Conservation (phyloP, 306 rosid genomes). For the Hippophae tibetana region DNA sequence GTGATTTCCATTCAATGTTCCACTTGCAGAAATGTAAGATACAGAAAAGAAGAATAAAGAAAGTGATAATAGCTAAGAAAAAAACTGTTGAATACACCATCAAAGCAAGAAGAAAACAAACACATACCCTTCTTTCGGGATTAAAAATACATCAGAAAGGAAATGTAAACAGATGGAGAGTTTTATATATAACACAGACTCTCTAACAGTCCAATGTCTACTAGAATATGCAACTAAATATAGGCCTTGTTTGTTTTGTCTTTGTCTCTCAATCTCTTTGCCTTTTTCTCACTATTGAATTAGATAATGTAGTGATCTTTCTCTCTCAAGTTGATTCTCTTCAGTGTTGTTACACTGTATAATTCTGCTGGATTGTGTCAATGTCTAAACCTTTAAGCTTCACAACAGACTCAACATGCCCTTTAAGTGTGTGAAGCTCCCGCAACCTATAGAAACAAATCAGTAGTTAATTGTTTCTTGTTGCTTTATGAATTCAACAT, state of each 20-base stretch:
- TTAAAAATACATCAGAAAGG: constrained; percentile 26
- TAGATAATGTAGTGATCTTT: constrained; percentile 10
- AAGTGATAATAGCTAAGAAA: constrained; percentile 12
- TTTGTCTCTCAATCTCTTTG: constrained; percentile 8
- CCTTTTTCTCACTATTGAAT: constrained; percentile 14
- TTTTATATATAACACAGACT: constrained; percentile 30
- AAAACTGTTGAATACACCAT: constrained; percentile 15
- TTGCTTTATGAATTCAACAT: neutral
- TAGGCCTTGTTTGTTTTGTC: constrained; percentile 20
- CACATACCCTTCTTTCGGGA: constrained; percentile 20
- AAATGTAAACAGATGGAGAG: constrained; percentile 21
- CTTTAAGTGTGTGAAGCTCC: constrained; percentile 88
- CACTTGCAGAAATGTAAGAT: constrained; percentile 12
- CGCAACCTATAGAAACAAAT: constrained; percentile 56
- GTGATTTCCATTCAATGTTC: neutral
- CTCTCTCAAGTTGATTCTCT: constrained; percentile 6
- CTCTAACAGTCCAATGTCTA: constrained; percentile 10
- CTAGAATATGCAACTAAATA: constrained; percentile 6
- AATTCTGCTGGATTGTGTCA: constrained; percentile 92
- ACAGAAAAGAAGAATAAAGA: constrained; percentile 9
- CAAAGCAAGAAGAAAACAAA: constrained; percentile 30
- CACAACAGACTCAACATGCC: constrained; percentile 96
- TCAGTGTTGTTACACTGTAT: constrained; percentile 59
- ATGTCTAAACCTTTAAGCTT: constrained; percentile 94
- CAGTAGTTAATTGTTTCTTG: neutral